A percentile compares a stretch with the other conserved stretches of the same genome.
phyloP scores from a whole-genome alignment of 805 yeast genomes.

The Zygosaccharomyces bailii region DNA sequence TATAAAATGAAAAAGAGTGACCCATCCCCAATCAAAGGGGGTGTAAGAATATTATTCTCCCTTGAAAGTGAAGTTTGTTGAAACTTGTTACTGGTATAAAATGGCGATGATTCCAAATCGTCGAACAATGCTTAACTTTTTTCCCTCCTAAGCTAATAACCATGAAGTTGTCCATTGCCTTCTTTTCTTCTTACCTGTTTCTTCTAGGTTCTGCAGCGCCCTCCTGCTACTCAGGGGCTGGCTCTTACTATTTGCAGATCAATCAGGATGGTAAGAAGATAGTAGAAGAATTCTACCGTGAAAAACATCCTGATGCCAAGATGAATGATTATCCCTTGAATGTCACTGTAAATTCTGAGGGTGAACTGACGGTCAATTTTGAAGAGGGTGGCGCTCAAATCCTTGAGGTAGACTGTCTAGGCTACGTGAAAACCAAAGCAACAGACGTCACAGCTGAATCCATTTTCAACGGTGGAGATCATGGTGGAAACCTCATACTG shows the following conservation, averaged over 20 bases:
- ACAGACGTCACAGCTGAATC: conserved; percentile 1
- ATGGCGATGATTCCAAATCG: not conserved
- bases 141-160: not conserved
- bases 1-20: too few relatives aligned
- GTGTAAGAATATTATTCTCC: too few relatives aligned
- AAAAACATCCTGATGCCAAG: not conserved
- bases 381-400: not conserved
- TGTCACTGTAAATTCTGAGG: conserved; percentile 1
- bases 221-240: not conserved
- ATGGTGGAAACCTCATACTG: not conserved
- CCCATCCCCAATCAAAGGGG: too few relatives aligned
- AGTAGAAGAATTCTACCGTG: not conserved
- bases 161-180: not conserved
- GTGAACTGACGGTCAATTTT: conserved; percentile 4
- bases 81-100: not conserved
- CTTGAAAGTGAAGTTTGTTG: too few relatives aligned
- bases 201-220: not conserved
- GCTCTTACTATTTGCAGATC: conserved; percentile 1
- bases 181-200: not conserved
- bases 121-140: too few relatives aligned
- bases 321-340: conserved; percentile 7
- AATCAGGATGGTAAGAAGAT: not conserved
- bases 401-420: not conserved
- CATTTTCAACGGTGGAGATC: not conserved
- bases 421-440: not conserved